phyloP scores from a whole-genome alignment of 306 rosid species.

The Pachyrhizus erosus region DNA sequence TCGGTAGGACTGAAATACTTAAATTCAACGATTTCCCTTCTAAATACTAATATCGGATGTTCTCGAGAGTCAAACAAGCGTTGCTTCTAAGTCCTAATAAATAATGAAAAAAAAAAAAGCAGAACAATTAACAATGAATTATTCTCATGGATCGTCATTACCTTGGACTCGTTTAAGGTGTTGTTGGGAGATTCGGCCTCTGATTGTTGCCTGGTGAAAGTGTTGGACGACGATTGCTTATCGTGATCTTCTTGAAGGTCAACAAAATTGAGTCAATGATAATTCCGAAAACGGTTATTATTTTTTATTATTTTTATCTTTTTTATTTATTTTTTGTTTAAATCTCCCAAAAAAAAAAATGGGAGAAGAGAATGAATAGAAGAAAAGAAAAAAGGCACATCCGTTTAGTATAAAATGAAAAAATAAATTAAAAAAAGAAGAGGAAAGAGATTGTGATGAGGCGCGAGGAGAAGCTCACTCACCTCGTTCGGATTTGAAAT shows the following conservation, averaged over 20 bases:
- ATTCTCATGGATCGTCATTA: constrained; percentile 14
- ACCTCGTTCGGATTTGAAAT: constrained; percentile 93
- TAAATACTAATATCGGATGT: neutral
- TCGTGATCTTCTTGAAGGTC: constrained; percentile 70
- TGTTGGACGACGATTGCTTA: constrained; percentile 50
- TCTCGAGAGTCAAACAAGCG: neutral
- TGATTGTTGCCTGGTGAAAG: constrained; percentile 38
- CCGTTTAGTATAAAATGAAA: neutral
- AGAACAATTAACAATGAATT: neutral
- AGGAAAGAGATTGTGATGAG: constrained; percentile 15
- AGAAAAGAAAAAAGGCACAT: neutral
- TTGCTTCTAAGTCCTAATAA: neutral
- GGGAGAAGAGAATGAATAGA: neutral
- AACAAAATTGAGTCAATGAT: constrained; percentile 49
- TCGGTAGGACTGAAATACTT: neutral
- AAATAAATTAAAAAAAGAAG: neutral
- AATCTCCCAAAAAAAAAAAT: neutral
- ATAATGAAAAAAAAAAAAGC: neutral
- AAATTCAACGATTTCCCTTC: neutral
- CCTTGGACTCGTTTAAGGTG: constrained; percentile 61
- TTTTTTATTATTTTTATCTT: neutral
- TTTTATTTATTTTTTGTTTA: neutral
- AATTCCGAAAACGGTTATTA: constrained; percentile 12
- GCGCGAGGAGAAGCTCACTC: constrained; percentile 69
- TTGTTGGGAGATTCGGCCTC: constrained; percentile 46